These are phyloP conservation scores for Cyclotella sp. DNA, from an alignment of 108 stramenopile species.

Conservation along the genomic window DNA sequence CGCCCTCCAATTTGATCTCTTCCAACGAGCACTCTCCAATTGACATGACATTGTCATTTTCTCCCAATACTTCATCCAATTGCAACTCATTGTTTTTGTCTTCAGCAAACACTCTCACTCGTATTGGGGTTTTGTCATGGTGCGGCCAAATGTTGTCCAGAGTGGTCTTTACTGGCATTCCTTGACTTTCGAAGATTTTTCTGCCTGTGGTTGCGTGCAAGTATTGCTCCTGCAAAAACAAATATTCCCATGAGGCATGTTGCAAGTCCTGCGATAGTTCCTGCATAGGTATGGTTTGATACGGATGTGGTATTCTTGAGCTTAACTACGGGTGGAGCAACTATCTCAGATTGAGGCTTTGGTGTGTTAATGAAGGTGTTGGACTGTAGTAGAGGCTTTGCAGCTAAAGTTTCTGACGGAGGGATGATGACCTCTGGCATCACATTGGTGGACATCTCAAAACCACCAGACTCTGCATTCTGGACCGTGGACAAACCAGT, in stretches of 20 bases:
- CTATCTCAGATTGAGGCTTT: background rate
- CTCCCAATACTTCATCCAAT: constrained; percentile 26
- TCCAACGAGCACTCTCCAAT: constrained; percentile 41
- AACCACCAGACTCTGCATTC: background rate
- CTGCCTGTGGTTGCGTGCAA: constrained; percentile 9
- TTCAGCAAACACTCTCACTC: constrained; percentile 33
- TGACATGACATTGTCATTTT: constrained; percentile 36
- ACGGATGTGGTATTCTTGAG: background rate
- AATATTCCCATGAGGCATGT: background rate
- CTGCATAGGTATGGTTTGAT: constrained; percentile 2
- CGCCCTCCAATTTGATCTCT: constrained; percentile 42
- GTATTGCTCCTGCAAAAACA: background rate
- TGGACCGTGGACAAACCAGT: background rate
- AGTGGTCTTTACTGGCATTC: background rate
- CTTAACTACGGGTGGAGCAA: too few species aligned
- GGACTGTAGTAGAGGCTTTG: background rate
- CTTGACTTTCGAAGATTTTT: background rate
- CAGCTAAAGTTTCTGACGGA: background rate
- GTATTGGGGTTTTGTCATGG: constrained; percentile 38
- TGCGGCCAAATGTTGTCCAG: background rate
- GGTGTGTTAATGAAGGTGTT: background rate
- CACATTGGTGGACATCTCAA: background rate
- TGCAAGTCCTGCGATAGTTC: constrained; percentile 1
- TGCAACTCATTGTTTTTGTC: constrained; percentile 32
- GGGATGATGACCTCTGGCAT: background rate